Evolutionary conservation across 2,329 filamentous ascomycete genomes (phyloP), one percentile per base, ranked within the genome.

Genomic region (Aurifilum marmelostoma): DNA sequence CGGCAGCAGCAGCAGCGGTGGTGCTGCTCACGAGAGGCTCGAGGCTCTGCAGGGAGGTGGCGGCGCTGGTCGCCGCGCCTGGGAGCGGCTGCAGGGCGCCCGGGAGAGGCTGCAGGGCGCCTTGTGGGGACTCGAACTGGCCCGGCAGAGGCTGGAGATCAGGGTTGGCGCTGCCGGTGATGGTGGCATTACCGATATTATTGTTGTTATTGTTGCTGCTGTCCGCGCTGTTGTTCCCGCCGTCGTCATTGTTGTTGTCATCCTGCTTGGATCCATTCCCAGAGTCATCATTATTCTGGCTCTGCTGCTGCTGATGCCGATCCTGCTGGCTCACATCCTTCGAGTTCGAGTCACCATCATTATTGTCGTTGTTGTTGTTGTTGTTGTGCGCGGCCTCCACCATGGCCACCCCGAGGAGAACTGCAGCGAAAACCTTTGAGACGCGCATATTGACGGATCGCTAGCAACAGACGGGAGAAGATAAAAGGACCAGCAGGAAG

Each of bases 361-460:
- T 37, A 39, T 64, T 37, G 37, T 43, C 67, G 37, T 73, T 68
- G 37, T 74, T n/a, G n/a, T 63, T 37, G 37, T 64, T 37, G 37
- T 43, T 68, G 37, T 73, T 68, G 37, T 74, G 73, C 24, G 67
- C 67, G 64, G 69, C 74, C 47, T 74, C 72, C 65, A 69, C 73
- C 60, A 72, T 72, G 16, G 69, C 67, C 34, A 72, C 64, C 29
- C 74, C 75, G 63, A 76, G 70, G 52, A 76, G 71, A 56, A 72
- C 41, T 14, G 74, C 67, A 41, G 74, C 60, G 24, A 75, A 69
- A 58, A 72, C 67, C 1, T 72, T 72, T 21, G 74, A 72, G 63
- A 76, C 47, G 67, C 72, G 68, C 75, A 76, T 76, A 56, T 58
- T 71, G 63, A 63, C 41, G 11, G 39, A 37, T 62, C 63, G 62